Base-by-base conservation (phyloP, 2,329 filamentous ascomycete species). In the Fusarium lyarnte region DNA sequence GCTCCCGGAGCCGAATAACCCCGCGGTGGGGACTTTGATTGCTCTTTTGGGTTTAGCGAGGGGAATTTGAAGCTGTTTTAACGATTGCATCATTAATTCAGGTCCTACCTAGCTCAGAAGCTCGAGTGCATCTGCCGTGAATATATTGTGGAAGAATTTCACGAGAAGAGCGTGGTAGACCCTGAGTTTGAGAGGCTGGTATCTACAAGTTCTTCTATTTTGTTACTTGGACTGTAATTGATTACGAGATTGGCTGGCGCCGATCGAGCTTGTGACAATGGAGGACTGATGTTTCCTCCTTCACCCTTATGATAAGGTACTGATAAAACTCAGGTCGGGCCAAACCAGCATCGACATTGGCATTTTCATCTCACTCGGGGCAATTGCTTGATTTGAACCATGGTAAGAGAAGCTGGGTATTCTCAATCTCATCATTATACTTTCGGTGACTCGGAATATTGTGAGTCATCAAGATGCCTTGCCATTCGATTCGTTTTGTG, bases 1-100 rank as follows among this genome's bases (percentile, higher is more conserved):
- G 69, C 73, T 76, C 58, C 74, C 74, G 74, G 60, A 47, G 33
- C 38, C 21, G 14, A 25, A 67, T 31, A 49, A 53, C 58, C 66
- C 66, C 66, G 66, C 66, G 58, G 66, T 69, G 66, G 66, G 27
- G 51, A 17, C 19, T 19, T 19, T 23, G 14, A 1, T 12, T 41
- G 49, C 58, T 47, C 21, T 59, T 59, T 59, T 42, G 11, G 65
- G 66, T 21, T 69, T 69, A 69, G 58, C 36, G 65, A 69, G 51
- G 66, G 52, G 65, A 21, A 46, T 13, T 33, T n/a, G 62, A 25
- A 60, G 49, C 38, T 67, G 31, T 35, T 51, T 51, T 35, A 55
- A 55, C 16, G 36, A 69, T 69, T 69, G 64, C 66, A 58, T 69
- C 66, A 66, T 66, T 51, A 59, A 66, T 66, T 33, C 31, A 42